These are phyloP conservation scores for Canavalia ensiformis DNA, from an alignment of 306 rosid species.

Conservation along the genomic window DNA sequence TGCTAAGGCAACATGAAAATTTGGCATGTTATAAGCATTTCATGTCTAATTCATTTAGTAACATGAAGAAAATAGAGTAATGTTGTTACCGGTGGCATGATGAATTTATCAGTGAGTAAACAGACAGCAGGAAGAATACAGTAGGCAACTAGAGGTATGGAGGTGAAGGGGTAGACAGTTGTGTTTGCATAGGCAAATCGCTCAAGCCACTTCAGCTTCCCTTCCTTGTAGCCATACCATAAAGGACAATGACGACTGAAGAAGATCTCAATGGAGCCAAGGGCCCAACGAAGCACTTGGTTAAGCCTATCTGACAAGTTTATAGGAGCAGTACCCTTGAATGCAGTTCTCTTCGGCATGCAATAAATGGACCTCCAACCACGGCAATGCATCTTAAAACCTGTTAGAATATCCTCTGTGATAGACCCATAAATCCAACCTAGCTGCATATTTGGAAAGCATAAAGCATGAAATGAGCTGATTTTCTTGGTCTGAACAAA, in stretches of 20 bases:
- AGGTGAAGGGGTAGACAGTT: slow-evolving; percentile 95
- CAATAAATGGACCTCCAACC: slow-evolving; percentile 99
- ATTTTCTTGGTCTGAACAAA: slow-evolving; percentile 35
- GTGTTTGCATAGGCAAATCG: slow-evolving; percentile 90
- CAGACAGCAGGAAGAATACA: slow-evolving; percentile 92
- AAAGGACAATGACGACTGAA: slow-evolving; percentile 94
- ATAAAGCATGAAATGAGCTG: slow-evolving; percentile 37
- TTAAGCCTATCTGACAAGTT: slow-evolving; percentile 95
- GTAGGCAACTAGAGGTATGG: slow-evolving; percentile 90
- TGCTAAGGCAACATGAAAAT: slow-evolving; percentile 17
- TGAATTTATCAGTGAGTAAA: slow-evolving; percentile 97
- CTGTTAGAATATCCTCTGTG: slow-evolving; percentile 95
- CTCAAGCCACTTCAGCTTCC: slow-evolving; percentile 97
- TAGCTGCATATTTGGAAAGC: slow-evolving; percentile 63
- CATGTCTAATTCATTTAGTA: slow-evolving; percentile 29
- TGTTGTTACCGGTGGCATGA: slow-evolving; percentile 89
- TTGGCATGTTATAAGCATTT: slow-evolving; percentile 32
- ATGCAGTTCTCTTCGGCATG: slow-evolving; percentile 84
- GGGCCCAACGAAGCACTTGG: slow-evolving; percentile 99
- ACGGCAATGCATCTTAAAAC: slow-evolving; percentile 99
- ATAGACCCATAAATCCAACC: slow-evolving; percentile 98
- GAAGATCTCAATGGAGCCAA: slow-evolving; percentile 93
- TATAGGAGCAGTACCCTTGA: slow-evolving; percentile 99
- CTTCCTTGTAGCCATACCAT: slow-evolving; percentile 93
- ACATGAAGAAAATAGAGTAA: not conserved